Evolutionary conservation across 2,329 filamentous ascomycete genomes (phyloP), one percentile per base, ranked within the genome.

Genomic region (Fusarium avenaceum): DNA sequence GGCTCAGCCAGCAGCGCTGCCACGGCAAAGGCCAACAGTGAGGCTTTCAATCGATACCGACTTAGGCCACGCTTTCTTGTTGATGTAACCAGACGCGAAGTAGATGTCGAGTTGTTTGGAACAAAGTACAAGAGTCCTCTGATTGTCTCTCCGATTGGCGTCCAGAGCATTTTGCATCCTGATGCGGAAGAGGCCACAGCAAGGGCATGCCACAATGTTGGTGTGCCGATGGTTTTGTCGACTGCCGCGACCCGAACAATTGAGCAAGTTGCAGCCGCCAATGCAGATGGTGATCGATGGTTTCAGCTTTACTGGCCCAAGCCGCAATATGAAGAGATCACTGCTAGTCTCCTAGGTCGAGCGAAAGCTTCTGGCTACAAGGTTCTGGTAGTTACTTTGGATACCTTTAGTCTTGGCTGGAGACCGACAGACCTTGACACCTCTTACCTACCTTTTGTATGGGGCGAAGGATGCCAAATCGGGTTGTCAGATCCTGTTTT

Each of bases 361-460:
- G 91, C 90, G 1, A 87, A 87, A 72, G 81, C 78, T 0, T 84
- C 81, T 32, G 90, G 90, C 1, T 93, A 84, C 77, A 84, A 83
- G 33, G 89, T 88, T 1, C 81, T 93, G 0, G 86, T 93, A 8
- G 88, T 94, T 1, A 94, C 92, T 0, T 81, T 93, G 0, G 91
- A 94, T 76, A 93, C 90, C 0, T 92, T 87, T 77, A 84, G 84
- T 14, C 81, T 93, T 35, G 86, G 85, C 1, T 94, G 90, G 90
- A 82, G 91, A 38, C 90, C 90, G 0, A 83, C 81, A 0, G 90
- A 93, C 72, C 83, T 93, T 6, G 90, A 92, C 66, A 83, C 84
- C 15, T 86, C 82, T 4, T 90, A 87, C 70, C 72, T 88, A 0
- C 86, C 89, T 0, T 91, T 92, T 66, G 78, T 88, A 28, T 82